phyloP scores from a whole-genome alignment of 805 yeast species.

The Brettanomyces nanus region DNA sequence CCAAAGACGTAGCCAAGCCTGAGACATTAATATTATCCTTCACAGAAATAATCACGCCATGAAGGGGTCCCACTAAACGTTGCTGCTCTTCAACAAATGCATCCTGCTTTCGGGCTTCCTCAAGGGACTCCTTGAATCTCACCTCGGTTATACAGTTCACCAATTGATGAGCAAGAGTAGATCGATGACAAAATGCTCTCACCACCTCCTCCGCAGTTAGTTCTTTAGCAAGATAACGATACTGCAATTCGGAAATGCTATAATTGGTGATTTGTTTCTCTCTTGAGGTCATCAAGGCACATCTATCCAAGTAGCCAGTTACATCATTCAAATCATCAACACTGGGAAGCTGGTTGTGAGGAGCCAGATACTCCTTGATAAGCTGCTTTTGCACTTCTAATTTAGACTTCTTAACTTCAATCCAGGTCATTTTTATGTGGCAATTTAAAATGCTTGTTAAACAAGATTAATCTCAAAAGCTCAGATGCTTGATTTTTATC shows the following conservation, averaged over 20 bases:
- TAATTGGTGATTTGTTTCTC: slow-evolving; percentile 1
- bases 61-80: slow-evolving; percentile 51
- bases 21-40: slow-evolving; percentile 38
- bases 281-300: background rate
- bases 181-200: slow-evolving; percentile 22
- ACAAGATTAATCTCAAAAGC: too few species aligned
- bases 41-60: slow-evolving; percentile 46
- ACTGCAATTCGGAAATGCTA: too few species aligned
- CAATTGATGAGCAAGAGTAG: slow-evolving; percentile 49
- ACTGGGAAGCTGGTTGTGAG: background rate
- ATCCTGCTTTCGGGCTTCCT: slow-evolving; percentile 48
- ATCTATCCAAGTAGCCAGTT: slow-evolving; percentile 3
- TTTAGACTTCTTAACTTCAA: background rate
- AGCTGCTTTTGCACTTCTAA: background rate
- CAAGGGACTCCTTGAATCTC: slow-evolving; percentile 51
- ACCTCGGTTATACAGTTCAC: slow-evolving; percentile 32
- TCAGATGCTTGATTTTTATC: too few species aligned
- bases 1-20: slow-evolving; percentile 41
- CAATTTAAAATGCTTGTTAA: too few species aligned
- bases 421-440: background rate
- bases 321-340: slow-evolving; percentile 3
- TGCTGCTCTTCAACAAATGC: slow-evolving; percentile 39
- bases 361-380: background rate
- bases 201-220: slow-evolving; percentile 2
- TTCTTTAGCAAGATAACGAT: background rate